A percentile compares a stretch with the other conserved stretches of the same genome.
Evolutionary conservation across 2,329 filamentous ascomycete species (phyloP).

Genomic region (Aurifilum marmelostoma): DNA sequence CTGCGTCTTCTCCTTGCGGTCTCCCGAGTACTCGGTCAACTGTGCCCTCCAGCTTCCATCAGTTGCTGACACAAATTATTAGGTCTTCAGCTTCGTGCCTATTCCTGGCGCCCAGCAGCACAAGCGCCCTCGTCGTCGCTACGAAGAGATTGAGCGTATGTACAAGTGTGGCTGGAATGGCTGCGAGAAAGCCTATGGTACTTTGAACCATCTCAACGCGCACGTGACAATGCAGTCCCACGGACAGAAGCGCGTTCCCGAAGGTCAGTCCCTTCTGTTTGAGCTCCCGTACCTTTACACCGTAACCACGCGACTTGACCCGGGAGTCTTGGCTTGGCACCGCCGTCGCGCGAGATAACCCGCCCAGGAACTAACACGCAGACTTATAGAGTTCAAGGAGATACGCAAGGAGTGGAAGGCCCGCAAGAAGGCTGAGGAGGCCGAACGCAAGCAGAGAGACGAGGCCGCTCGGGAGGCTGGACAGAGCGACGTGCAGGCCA

Average conservation of each 20-base stretch:
- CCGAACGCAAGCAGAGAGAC: conserved; percentile 84
- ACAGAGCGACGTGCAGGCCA: conserved; percentile 54
- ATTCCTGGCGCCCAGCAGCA: conserved; percentile 97
- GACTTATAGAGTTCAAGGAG: conserved; percentile 86
- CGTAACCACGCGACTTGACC: conserved; percentile 6
- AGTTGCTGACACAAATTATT: conserved; percentile 37
- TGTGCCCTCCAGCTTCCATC: neutral
- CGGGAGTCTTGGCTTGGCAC: neutral
- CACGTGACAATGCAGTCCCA: conserved; percentile 99
- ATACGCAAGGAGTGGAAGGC: conserved; percentile 99
- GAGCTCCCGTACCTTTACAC: neutral
- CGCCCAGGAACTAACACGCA: conserved; percentile 33
- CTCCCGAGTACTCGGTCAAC: neutral
- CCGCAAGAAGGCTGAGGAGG: conserved; percentile 98
- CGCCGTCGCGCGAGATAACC: neutral
- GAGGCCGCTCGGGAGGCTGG: conserved; percentile 49
- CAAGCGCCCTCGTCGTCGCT: conserved; percentile 89
- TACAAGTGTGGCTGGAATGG: conserved; percentile 99
- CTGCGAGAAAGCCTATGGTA: conserved; percentile 98
- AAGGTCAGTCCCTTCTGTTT: conserved; percentile 69
- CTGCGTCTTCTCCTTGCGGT: neutral
- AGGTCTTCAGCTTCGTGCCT: conserved; percentile 97
- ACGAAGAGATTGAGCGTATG: conserved; percentile 99
- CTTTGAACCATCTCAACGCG: conserved; percentile 94
- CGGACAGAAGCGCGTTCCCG: conserved; percentile 89